phyloP scores from a whole-genome alignment of 306 rosid genomes.

The Quercus ilex region DNA sequence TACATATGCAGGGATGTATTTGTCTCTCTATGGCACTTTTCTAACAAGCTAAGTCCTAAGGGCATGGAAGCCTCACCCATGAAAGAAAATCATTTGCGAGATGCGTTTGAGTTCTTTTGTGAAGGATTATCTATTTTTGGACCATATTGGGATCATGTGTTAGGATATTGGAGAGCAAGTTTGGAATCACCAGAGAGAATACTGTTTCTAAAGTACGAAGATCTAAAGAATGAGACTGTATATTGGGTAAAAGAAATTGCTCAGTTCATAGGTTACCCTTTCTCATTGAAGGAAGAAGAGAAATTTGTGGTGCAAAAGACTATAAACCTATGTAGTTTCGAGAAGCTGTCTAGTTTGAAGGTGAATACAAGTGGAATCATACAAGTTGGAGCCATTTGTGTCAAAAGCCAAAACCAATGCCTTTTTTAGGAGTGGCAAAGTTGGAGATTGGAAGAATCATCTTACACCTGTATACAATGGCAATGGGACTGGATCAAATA shows the following conservation, averaged over 20 bases:
- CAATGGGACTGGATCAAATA: background rate
- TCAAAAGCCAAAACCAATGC: background rate
- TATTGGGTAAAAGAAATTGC: background rate
- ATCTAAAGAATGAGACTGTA: conserved; percentile 7
- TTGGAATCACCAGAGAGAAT: conserved; percentile 13
- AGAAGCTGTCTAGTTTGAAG: conserved; percentile 12
- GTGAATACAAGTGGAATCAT: conserved; percentile 16
- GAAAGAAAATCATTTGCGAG: background rate
- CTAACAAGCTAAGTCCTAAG: background rate
- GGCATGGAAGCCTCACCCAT: background rate
- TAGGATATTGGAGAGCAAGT: conserved; percentile 18
- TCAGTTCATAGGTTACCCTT: conserved; percentile 9
- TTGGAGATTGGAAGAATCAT: conserved; percentile 19
- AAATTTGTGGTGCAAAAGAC: background rate
- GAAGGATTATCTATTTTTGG: background rate
- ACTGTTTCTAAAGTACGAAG: conserved; percentile 12
- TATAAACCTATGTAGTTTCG: conserved; percentile 1
- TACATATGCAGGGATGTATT: background rate
- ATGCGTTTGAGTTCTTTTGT: conserved; percentile 21
- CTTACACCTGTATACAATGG: background rate
- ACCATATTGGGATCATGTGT: conserved; percentile 17
- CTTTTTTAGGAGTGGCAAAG: conserved; percentile 14
- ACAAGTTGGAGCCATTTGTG: too few species aligned
- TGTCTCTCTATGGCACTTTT: background rate
- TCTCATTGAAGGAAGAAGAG: conserved; percentile 12